Evolutionary conservation across 495 filamentous ascomycete genomes (phyloP).

Genomic region (Podospora bellae-mahoneyi): DNA sequence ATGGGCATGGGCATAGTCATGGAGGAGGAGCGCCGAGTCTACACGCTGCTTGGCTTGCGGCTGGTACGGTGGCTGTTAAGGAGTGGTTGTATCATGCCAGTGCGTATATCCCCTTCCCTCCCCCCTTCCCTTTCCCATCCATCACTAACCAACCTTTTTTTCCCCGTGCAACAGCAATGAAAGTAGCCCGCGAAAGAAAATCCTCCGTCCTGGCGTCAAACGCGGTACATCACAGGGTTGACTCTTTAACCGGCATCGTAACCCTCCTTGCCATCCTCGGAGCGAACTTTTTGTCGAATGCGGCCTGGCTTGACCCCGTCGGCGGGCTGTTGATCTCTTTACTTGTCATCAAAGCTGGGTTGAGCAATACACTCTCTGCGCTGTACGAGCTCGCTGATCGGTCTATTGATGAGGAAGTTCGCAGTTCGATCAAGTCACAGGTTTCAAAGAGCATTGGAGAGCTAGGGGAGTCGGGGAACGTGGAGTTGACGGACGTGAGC

Average conservation of each 20-base stretch:
- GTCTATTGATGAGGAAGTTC: slow-evolving; percentile 81
- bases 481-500: slow-evolving; percentile 67
- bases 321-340: slow-evolving; percentile 86
- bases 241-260: slow-evolving; percentile 90
- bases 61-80: slow-evolving; percentile 83
- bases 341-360: slow-evolving; percentile 89
- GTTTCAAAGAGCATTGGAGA: slow-evolving; percentile 56
- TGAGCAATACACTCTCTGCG: slow-evolving; percentile 75
- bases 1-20: slow-evolving; percentile 60
- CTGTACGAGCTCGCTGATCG: slow-evolving; percentile 85
- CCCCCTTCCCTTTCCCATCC: neutral
- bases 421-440: slow-evolving; percentile 60
- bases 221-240: slow-evolving; percentile 92
- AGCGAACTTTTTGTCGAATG: slow-evolving; percentile 78
- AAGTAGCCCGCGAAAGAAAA: slow-evolving; percentile 89
- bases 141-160: neutral
- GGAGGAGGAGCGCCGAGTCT: slow-evolving; percentile 69
- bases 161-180: slow-evolving; percentile 65
- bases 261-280: slow-evolving; percentile 83
- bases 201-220: slow-evolving; percentile 96
- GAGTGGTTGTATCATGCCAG: slow-evolving; percentile 97
- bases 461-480: slow-evolving; percentile 43
- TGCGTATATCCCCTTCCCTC: slow-evolving; percentile 50
- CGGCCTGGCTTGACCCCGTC: slow-evolving; percentile 91
- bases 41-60: slow-evolving; percentile 94